Percentiles rank a stretch among this genome's conserved stretches.
Conservation (phyloP, 257 asterid genomes). For the Leptodermis oblonga region DNA sequence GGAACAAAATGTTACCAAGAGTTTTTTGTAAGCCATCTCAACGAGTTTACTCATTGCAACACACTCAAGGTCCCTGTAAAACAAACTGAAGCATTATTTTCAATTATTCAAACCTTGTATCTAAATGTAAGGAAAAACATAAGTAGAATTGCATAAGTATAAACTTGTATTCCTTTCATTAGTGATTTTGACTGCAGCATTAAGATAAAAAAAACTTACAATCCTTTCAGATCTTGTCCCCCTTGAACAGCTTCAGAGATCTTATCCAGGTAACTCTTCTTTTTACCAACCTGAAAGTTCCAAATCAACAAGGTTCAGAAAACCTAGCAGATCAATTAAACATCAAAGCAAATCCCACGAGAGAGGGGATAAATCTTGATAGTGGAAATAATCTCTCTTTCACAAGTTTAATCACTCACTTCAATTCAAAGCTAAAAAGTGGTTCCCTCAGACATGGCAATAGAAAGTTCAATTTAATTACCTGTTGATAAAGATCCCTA, state of each 20-base stretch:
- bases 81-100: conserved; percentile 13
- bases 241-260: conserved; percentile 55
- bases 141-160: conserved; percentile 9
- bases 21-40: conserved; percentile 79
- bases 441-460: background rate
- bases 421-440: background rate
- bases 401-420: background rate
- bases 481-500: conserved; percentile 66
- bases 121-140: background rate
- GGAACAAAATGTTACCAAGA: conserved; percentile 48
- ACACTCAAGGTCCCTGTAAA: conserved; percentile 81
- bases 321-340: background rate
- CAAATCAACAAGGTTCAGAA: conserved; percentile 15
- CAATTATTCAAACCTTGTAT: background rate
- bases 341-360: background rate
- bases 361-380: conserved; percentile 1
- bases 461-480: conserved; percentile 22
- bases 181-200: background rate
- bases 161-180: background rate
- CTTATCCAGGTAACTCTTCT: conserved; percentile 56
- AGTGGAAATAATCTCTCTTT: background rate
- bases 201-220: conserved; percentile 40
- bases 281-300: conserved; percentile 50
- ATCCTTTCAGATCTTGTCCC: conserved; percentile 39
- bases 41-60: conserved; percentile 72